Percentiles rank a stretch among this genome's conserved stretches.
Conservation (phyloP, 768 basidiomycete species). For the Boletus vinaceobasis region DNA sequence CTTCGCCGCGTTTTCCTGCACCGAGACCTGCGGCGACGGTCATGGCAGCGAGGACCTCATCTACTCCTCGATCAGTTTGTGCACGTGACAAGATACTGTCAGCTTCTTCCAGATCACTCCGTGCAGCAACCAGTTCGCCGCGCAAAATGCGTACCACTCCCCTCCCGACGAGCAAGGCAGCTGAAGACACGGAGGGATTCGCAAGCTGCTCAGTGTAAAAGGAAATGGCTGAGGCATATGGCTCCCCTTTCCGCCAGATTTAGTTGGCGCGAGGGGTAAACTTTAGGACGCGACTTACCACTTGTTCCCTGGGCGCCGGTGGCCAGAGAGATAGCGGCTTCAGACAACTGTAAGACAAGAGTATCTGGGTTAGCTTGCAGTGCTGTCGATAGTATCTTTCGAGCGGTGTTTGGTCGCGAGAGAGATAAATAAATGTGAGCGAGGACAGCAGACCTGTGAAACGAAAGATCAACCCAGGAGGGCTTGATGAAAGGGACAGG, state of each 20-base stretch:
- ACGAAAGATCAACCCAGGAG: neutral
- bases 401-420: conserved; percentile 81
- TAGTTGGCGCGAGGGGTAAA: neutral
- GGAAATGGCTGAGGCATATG: conserved; percentile 41
- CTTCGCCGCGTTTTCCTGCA: conserved; percentile 53
- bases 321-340: conserved; percentile 74
- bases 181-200: conserved; percentile 73
- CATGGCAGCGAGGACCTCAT: conserved; percentile 65
- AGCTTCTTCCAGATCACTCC: conserved; percentile 77
- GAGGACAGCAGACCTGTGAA: conserved; percentile 68
- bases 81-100: conserved; percentile 42
- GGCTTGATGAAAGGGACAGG: neutral
- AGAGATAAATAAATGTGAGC: conserved; percentile 91
- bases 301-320: conserved; percentile 69
- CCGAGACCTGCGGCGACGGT: conserved; percentile 63
- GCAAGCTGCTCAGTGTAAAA: conserved; percentile 85
- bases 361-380: conserved; percentile 89
- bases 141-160: conserved; percentile 76
- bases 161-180: conserved; percentile 73
- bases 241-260: conserved; percentile 20
- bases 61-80: conserved; percentile 39
- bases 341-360: conserved; percentile 83
- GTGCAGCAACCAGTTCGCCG: conserved; percentile 71
- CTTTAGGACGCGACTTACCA: conserved; percentile 31
- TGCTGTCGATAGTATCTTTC: conserved; percentile 78